Conservation (phyloP, 2,329 filamentous ascomycete species). For the Neopestalotiopsis sp. region DNA sequence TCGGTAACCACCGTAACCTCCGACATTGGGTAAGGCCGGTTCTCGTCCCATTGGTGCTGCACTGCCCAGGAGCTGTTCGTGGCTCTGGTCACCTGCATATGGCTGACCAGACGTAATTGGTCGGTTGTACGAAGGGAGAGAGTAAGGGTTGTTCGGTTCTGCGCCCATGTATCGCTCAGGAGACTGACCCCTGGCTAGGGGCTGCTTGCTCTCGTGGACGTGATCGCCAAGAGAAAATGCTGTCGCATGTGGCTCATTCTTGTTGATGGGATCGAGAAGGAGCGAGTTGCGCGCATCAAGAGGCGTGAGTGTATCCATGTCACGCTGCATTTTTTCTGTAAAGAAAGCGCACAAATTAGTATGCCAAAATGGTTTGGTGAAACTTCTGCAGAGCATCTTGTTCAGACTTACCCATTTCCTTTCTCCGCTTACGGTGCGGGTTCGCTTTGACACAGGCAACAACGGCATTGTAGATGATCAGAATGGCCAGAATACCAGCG, state of each 20-base stretch:
- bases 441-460: conserved; percentile 85
- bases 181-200: conserved; percentile 33
- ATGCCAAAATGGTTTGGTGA: conserved; percentile 24
- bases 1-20: conserved; percentile 26
- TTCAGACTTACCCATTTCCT: conserved; percentile 78
- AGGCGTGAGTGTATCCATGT: conserved; percentile 83
- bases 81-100: conserved; percentile 36
- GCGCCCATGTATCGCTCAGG: conserved; percentile 39
- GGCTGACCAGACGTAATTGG: conserved; percentile 43
- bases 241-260: conserved; percentile 34
- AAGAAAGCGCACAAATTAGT: conserved; percentile 63
- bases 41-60: conserved; percentile 47
- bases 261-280: conserved; percentile 65
- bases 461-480: conserved; percentile 89
- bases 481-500: conserved; percentile 81
- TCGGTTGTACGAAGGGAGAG: conserved; percentile 36
- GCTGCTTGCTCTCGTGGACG: conserved; percentile 39
- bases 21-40: conserved; percentile 41
- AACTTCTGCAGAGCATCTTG: conserved; percentile 5
- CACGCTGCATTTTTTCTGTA: conserved; percentile 76
- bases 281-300: conserved; percentile 88
- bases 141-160: conserved; percentile 34
- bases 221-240: conserved; percentile 51
- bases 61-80: conserved; percentile 44
- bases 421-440: conserved; percentile 85